Percentiles rank a stretch among this genome's conserved stretches.
Evolutionary conservation across 306 rosid species (phyloP).

Genomic region (Castanea mollissima): DNA sequence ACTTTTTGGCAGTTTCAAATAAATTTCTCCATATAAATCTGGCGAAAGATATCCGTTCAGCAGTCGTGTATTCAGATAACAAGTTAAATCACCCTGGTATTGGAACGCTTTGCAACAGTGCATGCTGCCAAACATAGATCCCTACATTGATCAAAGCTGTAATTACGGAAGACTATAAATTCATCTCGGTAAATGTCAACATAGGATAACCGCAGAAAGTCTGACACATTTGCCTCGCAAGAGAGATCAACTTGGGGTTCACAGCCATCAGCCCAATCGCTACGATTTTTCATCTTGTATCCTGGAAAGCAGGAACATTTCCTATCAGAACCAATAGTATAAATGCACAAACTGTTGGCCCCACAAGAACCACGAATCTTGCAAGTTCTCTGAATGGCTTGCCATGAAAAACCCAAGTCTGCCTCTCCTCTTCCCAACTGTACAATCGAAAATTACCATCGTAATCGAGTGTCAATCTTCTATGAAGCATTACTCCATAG

Average conservation of each 20-base stretch:
- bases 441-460: no score
- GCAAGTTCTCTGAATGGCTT: no score
- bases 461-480: no score
- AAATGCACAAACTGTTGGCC: no score
- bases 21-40: slow-evolving; percentile 1
- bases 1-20: slow-evolving; percentile 25
- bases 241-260: not conserved
- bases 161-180: not conserved
- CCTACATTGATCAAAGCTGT: slow-evolving; percentile 13
- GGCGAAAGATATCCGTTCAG: slow-evolving; percentile 25
- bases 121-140: slow-evolving; percentile 11
- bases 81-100: not conserved
- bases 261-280: no score
- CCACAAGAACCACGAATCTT: no score
- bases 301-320: no score
- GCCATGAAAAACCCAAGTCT: no score
- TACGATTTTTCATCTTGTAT: no score
- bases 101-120: slow-evolving; percentile 24
- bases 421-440: no score
- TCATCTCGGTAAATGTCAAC: slow-evolving; percentile 24
- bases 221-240: slow-evolving; percentile 2
- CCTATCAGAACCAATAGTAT: no score
- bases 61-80: slow-evolving; percentile 22
- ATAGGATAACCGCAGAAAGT: not conserved
- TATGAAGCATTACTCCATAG: no score